Evolutionary conservation across 1,284 basidiomycete species (phyloP).

Genomic region (Chiua sp.): DNA sequence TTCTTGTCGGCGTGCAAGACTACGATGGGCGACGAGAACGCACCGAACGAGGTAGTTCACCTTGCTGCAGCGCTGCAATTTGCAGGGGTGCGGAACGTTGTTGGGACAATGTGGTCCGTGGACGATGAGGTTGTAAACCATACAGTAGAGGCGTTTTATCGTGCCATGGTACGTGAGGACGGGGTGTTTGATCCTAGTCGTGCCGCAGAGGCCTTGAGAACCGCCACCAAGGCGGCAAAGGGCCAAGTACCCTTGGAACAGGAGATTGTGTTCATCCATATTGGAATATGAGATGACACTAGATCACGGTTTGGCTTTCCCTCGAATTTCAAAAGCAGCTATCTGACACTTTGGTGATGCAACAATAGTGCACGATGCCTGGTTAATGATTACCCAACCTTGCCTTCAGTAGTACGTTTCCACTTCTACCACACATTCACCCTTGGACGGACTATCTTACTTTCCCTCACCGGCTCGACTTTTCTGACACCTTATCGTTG

Average conservation of each 20-base stretch:
- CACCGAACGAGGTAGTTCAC: conserved; percentile 40
- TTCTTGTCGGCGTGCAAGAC: conserved; percentile 1
- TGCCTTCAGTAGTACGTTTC: too few relatives aligned
- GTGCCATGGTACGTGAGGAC: background rate
- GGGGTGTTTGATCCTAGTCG: conserved; percentile 17
- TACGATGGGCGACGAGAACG: background rate
- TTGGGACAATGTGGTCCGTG: conserved; percentile 45
- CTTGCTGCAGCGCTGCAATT: conserved; percentile 42
- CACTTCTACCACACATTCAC: too few relatives aligned
- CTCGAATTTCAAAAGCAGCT: too few relatives aligned
- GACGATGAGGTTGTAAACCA: conserved; percentile 18
- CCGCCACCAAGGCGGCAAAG: conserved; percentile 11
- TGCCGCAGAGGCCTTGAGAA: conserved; percentile 21
- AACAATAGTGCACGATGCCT: too few relatives aligned
- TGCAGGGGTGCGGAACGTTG: conserved; percentile 40
- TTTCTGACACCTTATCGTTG: too few relatives aligned
- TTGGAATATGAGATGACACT: conserved; percentile 4
- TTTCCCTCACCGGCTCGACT: too few relatives aligned
- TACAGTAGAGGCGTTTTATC: conserved; percentile 26
- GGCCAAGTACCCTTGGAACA: conserved; percentile 21
- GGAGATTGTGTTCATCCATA: conserved; percentile 21
- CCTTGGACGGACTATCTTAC: too few relatives aligned
- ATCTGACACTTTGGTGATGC: too few relatives aligned
- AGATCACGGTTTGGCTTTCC: background rate
- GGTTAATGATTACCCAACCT: too few relatives aligned